phyloP scores from a whole-genome alignment of 306 rosid genomes.

The Castanea crenata region DNA sequence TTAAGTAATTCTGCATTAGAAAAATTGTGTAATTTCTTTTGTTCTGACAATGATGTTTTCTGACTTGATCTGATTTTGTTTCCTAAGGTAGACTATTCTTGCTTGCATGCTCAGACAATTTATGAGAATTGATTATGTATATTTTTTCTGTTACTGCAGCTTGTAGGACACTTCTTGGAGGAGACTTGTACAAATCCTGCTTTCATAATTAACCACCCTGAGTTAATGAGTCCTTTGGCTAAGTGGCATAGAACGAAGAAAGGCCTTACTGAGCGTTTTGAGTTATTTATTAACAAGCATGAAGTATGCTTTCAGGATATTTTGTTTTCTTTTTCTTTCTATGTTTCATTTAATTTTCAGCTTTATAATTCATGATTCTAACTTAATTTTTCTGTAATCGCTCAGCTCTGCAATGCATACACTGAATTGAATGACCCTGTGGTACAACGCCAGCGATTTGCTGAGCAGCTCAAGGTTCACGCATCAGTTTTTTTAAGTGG shows the following conservation, averaged over 20 bases:
- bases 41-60: background rate
- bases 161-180: conserved; percentile 93
- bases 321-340: background rate
- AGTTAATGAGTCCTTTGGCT: conserved; percentile 95
- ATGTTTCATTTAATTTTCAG: background rate
- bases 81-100: background rate
- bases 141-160: conserved; percentile 50
- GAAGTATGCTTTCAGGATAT: conserved; percentile 50
- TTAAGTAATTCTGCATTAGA: too few relatives aligned
- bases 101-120: background rate
- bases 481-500: background rate
- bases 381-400: conserved; percentile 15
- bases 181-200: conserved; percentile 84
- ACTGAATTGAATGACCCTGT: conserved; percentile 96
- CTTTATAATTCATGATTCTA: conserved; percentile 8
- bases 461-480: conserved; percentile 87
- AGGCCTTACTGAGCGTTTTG: conserved; percentile 88
- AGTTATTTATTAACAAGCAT: conserved; percentile 78
- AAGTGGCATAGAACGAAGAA: conserved; percentile 91
- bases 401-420: conserved; percentile 83
- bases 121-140: background rate
- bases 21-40: too few relatives aligned
- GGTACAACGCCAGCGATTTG: conserved; percentile 86
- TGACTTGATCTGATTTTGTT: background rate
- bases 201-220: conserved; percentile 85